phyloP scores from a whole-genome alignment of 169 alveolate genomes.

The Cryptosporidium meleagridis region DNA sequence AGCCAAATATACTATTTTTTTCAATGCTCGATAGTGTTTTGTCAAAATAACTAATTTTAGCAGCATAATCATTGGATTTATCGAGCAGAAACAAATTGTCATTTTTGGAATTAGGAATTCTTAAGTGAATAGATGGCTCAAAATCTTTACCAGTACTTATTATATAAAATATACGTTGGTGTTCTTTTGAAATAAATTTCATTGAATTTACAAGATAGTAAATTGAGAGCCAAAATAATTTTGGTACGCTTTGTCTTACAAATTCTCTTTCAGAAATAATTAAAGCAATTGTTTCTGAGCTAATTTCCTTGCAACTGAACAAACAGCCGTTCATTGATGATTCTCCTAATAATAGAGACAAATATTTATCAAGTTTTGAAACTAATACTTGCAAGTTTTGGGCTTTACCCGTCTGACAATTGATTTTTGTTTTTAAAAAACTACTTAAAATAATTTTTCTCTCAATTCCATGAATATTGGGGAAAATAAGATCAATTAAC shows the following conservation, averaged over 20 bases:
- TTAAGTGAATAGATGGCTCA: neutral
- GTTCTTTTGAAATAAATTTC: conserved; percentile 30
- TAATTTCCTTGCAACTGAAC: neutral
- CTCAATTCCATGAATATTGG: neutral
- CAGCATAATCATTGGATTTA: neutral
- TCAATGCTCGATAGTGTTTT: neutral
- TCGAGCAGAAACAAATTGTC: neutral
- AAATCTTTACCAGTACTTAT: conserved; percentile 28
- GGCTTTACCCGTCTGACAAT: neutral
- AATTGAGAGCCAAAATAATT: conserved; percentile 51
- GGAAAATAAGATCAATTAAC: conserved; percentile 7
- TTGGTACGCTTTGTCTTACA: conserved; percentile 12
- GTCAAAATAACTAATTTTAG: neutral
- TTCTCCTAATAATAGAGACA: conserved; percentile 1
- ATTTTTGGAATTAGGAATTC: neutral
- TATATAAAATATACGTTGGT: conserved; percentile 22
- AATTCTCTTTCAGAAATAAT: neutral
- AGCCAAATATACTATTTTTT: neutral
- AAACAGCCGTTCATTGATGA: neutral
- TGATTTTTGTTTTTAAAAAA: neutral
- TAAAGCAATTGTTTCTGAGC: neutral
- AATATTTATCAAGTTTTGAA: conserved; percentile 17
- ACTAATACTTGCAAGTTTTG: neutral
- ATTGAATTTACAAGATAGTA: conserved; percentile 23
- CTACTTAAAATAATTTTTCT: neutral